A percentile compares a stretch with the other conserved stretches of the same genome.
Evolutionary conservation across 352 stramenopile species (phyloP).

Genomic region (Phytophthora parvispora): DNA sequence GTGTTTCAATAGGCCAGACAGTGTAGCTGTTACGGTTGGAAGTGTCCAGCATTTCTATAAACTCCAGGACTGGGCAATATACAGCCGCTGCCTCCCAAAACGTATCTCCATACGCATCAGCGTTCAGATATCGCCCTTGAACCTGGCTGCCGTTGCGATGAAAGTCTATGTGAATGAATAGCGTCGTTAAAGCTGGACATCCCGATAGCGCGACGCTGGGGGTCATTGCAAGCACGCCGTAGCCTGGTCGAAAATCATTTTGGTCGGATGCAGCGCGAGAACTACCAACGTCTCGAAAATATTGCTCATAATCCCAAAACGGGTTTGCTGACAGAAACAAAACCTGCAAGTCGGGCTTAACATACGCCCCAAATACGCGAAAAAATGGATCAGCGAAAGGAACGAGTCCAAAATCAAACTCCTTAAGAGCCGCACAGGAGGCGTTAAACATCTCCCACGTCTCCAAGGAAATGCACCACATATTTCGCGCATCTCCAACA

Average conservation of each 20-base stretch:
- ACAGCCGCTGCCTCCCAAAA: constrained; percentile 7
- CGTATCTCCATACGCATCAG: constrained; percentile 1
- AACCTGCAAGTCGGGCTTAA: not conserved
- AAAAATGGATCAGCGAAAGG: constrained; percentile 9
- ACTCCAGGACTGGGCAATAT: not conserved
- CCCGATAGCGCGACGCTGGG: not conserved
- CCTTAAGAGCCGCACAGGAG: not conserved
- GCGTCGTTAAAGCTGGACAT: not conserved
- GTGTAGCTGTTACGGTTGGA: not conserved
- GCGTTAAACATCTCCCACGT: constrained; percentile 11
- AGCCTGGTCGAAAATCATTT: not conserved
- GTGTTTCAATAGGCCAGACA: not conserved
- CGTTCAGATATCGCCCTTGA: not conserved
- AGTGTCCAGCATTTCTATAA: constrained; percentile 2
- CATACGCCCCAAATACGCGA: constrained; percentile 4
- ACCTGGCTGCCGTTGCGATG: not conserved
- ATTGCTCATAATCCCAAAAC: not conserved
- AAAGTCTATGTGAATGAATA: constrained; percentile 2
- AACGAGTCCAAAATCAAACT: constrained; percentile 2
- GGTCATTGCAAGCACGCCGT: not conserved
- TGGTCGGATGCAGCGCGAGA: not conserved
- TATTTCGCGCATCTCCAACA: not conserved
- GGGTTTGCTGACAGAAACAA: constrained; percentile 2
- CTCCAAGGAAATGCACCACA: constrained; percentile 2
- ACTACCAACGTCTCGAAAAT: not conserved